These are phyloP conservation scores for Fragaria vesca DNA, from an alignment of 306 rosid species.

Conservation along the genomic window DNA sequence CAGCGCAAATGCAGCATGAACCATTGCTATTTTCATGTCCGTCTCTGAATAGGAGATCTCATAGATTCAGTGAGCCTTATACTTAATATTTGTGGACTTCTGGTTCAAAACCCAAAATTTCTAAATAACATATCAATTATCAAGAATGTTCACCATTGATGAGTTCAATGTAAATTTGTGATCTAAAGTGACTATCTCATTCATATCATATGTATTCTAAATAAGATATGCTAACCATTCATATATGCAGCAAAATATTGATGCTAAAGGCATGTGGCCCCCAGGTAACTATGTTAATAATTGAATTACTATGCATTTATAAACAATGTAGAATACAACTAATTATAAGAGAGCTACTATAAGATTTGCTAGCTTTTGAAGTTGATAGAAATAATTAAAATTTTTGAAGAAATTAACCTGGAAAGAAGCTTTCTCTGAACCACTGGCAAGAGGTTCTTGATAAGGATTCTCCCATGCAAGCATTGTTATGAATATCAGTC, in stretches of 20 bases:
- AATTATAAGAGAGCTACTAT: neutral
- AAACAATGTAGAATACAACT: neutral
- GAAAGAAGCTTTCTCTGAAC: slow-evolving; percentile 62
- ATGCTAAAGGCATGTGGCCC: neutral
- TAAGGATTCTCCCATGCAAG: slow-evolving; percentile 96
- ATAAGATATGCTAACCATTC: neutral
- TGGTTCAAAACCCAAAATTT: neutral
- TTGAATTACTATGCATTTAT: neutral
- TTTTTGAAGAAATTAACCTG: slow-evolving; percentile 48
- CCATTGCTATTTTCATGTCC: neutral
- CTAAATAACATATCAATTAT: neutral
- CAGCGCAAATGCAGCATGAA: neutral
- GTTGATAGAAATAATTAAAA: neutral
- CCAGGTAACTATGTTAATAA: neutral
- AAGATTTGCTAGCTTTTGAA: neutral
- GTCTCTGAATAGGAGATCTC: neutral
- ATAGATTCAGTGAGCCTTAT: neutral
- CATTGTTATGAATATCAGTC: slow-evolving; percentile 87
- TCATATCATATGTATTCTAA: neutral
- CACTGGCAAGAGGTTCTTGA: slow-evolving; percentile 39
- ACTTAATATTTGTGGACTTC: neutral
- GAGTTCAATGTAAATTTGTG: neutral
- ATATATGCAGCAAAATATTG: neutral
- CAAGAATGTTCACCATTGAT: neutral
- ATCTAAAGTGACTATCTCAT: neutral